A percentile compares a stretch with the other conserved stretches of the same genome.
Conservation (phyloP, 2,329 filamentous ascomycete species). For the Ceratocystis colombiana region DNA sequence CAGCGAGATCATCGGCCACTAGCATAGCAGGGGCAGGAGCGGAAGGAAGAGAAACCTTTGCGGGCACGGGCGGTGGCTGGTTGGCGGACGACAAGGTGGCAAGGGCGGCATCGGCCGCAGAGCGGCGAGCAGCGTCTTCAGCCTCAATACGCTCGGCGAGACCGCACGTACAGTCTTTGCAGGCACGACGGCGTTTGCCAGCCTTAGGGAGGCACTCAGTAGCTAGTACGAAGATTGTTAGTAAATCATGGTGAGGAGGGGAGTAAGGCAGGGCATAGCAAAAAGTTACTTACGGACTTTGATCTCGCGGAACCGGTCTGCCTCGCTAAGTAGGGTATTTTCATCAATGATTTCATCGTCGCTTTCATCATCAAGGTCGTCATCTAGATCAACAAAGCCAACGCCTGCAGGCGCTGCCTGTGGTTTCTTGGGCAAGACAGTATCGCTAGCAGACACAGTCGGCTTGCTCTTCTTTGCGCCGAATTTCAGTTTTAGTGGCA, state of each 20-base stretch:
- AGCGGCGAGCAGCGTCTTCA: constrained; percentile 67
- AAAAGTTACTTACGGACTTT: constrained; percentile 58
- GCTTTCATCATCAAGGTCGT: constrained; percentile 46
- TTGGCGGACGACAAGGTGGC: constrained; percentile 31
- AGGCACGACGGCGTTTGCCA: constrained; percentile 81
- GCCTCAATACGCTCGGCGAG: constrained; percentile 73
- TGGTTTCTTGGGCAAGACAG: constrained; percentile 27
- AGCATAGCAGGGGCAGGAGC: constrained; percentile 49
- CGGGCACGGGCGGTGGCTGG: background rate
- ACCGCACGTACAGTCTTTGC: constrained; percentile 96
- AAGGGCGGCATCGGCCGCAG: constrained; percentile 55
- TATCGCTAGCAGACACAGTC: constrained; percentile 34
- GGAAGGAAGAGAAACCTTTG: constrained; percentile 31
- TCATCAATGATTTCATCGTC: constrained; percentile 89
- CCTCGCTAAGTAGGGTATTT: constrained; percentile 72
- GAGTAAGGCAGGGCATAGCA: background rate
- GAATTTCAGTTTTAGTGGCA: constrained; percentile 39
- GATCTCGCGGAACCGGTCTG: constrained; percentile 67
- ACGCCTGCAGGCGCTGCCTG: constrained; percentile 43
- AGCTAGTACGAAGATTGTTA: constrained; percentile 41
- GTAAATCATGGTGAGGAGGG: background rate
- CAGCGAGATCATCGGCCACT: constrained; percentile 64
- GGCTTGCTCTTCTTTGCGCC: constrained; percentile 34
- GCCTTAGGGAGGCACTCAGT: constrained; percentile 78
- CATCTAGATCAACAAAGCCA: constrained; percentile 57